Conservation (phyloP, 768 basidiomycete genomes). For the Boletellus sp. region DNA sequence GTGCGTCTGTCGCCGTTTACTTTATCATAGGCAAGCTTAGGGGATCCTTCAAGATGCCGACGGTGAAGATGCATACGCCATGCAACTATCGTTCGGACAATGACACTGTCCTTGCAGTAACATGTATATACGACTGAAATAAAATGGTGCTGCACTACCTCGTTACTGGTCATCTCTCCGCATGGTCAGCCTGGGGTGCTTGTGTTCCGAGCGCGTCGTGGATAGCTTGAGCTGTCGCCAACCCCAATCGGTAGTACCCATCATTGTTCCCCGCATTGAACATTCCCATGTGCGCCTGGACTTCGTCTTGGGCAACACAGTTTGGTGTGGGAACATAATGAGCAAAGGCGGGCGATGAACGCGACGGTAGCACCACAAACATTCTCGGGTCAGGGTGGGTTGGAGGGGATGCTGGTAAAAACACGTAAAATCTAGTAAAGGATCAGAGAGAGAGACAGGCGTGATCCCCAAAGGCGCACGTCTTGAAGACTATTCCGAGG, state of each 20-base stretch:
- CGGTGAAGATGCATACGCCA: constrained; percentile 92
- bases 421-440: constrained; percentile 68
- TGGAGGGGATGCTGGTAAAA: constrained; percentile 68
- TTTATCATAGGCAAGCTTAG: constrained; percentile 7
- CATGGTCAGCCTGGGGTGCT: background rate
- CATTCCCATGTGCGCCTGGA: constrained; percentile 87
- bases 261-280: constrained; percentile 80
- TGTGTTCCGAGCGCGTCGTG: constrained; percentile 46
- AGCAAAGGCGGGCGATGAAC: constrained; percentile 41
- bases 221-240: constrained; percentile 59
- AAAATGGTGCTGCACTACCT: constrained; percentile 5
- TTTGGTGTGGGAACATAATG: constrained; percentile 69
- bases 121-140: constrained; percentile 4
- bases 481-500: constrained; percentile 66
- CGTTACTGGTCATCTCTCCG: constrained; percentile 1
- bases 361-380: constrained; percentile 71
- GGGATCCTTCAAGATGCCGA: constrained; percentile 70
- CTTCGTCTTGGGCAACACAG: constrained; percentile 65
- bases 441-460: background rate
- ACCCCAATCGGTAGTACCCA: constrained; percentile 84
- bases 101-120: constrained; percentile 7
- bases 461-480: constrained; percentile 37
- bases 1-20: constrained; percentile 46
- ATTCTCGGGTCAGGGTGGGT: constrained; percentile 54
- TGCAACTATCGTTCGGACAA: constrained; percentile 63